Percentiles rank a stretch among this genome's conserved stretches.
These are phyloP conservation scores for Ananas comosus DNA, from an alignment of 176 grass and related monocot genomes.

Conservation along the genomic window DNA sequence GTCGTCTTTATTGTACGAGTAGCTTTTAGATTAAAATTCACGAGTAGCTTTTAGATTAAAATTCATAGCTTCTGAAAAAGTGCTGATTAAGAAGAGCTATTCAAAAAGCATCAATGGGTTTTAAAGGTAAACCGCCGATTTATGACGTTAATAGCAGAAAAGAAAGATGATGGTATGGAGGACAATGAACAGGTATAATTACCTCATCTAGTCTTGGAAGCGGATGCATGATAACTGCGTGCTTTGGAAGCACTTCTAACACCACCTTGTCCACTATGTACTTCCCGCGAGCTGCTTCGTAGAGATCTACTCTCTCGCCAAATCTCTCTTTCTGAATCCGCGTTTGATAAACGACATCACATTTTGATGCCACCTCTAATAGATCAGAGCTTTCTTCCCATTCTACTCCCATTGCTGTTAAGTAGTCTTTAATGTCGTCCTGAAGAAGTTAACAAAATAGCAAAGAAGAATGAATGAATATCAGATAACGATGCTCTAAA, in stretches of 20 bases:
- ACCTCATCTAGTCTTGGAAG: slow-evolving; percentile 93
- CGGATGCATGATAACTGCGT: slow-evolving; percentile 87
- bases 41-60: background rate
- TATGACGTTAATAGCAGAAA: too few relatives aligned
- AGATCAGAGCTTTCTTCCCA: slow-evolving; percentile 95
- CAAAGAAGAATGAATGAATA: too few relatives aligned
- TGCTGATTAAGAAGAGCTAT: too few relatives aligned
- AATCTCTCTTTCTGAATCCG: slow-evolving; percentile 94
- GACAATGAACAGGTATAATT: slow-evolving; percentile 5
- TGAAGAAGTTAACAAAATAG: background rate
- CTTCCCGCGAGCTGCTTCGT: slow-evolving; percentile 82
- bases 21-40: too few relatives aligned
- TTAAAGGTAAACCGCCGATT: too few relatives aligned
- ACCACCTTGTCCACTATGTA: slow-evolving; percentile 86
- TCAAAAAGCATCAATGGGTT: too few relatives aligned
- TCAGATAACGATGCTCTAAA: background rate
- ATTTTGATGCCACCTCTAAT: slow-evolving; percentile 71
- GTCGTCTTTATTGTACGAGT: background rate
- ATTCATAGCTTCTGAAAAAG: too few relatives aligned
- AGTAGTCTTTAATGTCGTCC: slow-evolving; percentile 93
- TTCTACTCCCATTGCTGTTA: slow-evolving; percentile 56
- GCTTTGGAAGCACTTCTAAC: slow-evolving; percentile 66
- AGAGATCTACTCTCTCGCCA: slow-evolving; percentile 76
- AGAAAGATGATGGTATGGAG: too few relatives aligned
- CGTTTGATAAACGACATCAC: slow-evolving; percentile 90